phyloP scores from a whole-genome alignment of 2,329 filamentous ascomycete species.

The Clonostachys chloroleuca region DNA sequence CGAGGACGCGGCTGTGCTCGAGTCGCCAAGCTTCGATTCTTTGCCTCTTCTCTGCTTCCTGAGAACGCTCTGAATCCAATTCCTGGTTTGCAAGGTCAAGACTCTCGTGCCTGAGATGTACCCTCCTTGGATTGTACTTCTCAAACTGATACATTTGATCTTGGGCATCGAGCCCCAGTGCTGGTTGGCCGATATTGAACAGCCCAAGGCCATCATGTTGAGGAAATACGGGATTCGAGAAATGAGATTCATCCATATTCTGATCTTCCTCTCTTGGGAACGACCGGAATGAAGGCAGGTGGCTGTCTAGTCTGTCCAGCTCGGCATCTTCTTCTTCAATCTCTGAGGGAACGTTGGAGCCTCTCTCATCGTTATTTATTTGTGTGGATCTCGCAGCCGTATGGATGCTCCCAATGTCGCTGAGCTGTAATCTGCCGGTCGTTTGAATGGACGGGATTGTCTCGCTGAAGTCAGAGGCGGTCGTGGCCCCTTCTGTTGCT shows the following conservation, averaged over 20 bases:
- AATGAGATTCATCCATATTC: conserved; percentile 24
- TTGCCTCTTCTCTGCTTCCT: conserved; percentile 70
- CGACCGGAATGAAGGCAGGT: conserved; percentile 81
- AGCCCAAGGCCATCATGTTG: conserved; percentile 88
- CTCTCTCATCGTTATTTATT: conserved; percentile 33
- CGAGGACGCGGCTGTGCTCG: conserved; percentile 79
- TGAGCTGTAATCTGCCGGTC: conserved; percentile 67
- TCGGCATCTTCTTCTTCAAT: conserved; percentile 66
- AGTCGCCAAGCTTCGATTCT: conserved; percentile 89
- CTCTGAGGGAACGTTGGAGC: conserved; percentile 25
- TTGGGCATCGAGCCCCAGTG: conserved; percentile 56
- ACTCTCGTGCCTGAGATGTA: conserved; percentile 49
- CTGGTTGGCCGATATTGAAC: conserved; percentile 63
- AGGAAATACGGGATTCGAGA: conserved; percentile 69
- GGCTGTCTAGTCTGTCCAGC: conserved; percentile 89
- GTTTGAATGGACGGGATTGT: conserved; percentile 61
- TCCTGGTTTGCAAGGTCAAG: conserved; percentile 46
- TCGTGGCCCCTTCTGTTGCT: conserved; percentile 56
- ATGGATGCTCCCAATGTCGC: conserved; percentile 76
- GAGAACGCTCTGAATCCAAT: conserved; percentile 47
- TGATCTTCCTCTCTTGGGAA: conserved; percentile 27
- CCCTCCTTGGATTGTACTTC: conserved; percentile 69
- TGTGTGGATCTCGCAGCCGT: conserved; percentile 59
- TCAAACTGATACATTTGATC: conserved; percentile 90
- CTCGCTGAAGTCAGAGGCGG: conserved; percentile 65